Percentiles rank a stretch among this genome's conserved stretches.
These are phyloP conservation scores for Cryptosporidium ryanae DNA, from an alignment of 169 alveolate genomes.

Conservation along the genomic window DNA sequence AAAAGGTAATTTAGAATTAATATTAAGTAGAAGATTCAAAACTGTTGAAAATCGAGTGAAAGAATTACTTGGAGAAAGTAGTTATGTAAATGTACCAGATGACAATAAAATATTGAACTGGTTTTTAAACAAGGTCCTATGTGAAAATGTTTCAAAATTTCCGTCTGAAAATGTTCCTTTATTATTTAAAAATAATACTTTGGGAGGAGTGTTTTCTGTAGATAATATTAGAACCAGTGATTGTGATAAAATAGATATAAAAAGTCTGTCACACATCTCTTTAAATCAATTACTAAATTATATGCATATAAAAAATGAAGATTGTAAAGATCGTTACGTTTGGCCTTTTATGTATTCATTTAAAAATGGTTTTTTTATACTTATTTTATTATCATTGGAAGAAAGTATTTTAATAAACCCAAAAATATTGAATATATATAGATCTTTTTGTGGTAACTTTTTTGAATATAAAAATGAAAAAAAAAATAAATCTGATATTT, in stretches of 20 bases:
- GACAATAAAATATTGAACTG: constrained; percentile 43
- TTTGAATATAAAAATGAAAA: neutral
- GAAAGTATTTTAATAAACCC: constrained; percentile 13
- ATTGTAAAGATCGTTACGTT: neutral
- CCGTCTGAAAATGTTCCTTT: constrained; percentile 18
- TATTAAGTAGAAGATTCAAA: constrained; percentile 23
- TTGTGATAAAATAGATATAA: neutral
- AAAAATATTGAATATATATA: neutral
- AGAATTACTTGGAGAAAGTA: constrained; percentile 9
- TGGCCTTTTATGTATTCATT: constrained; percentile 64
- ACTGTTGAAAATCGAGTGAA: constrained; percentile 37
- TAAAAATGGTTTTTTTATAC: constrained; percentile 25
- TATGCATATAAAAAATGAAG: constrained; percentile 9
- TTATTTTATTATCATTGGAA: constrained; percentile 26
- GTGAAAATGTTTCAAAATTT: constrained; percentile 28
- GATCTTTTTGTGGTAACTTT: neutral
- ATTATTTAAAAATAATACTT: constrained; percentile 2
- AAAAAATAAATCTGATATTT: neutral
- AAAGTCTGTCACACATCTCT: constrained; percentile 7
- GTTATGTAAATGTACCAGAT: constrained; percentile 8
- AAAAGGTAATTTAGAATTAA: constrained; percentile 12
- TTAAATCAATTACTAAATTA: neutral
- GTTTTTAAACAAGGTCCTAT: constrained; percentile 22
- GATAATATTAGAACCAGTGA: constrained; percentile 12
- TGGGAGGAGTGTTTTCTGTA: constrained; percentile 17